Conservation (phyloP, 2,329 filamentous ascomycete species). For the Apiospora arundinis region DNA sequence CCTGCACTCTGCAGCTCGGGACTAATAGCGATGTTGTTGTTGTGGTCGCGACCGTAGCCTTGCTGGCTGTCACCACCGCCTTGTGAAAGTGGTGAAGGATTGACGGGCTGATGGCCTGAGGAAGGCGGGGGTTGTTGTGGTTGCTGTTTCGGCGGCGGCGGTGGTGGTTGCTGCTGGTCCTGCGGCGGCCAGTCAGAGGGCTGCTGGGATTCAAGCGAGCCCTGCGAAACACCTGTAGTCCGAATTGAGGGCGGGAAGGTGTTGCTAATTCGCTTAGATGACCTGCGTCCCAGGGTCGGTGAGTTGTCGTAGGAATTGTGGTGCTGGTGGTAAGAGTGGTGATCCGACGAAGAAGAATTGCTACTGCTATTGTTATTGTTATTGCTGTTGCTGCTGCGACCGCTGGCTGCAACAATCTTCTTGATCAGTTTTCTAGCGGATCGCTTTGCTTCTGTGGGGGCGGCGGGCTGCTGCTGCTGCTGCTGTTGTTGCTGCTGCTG, state of each 20-base stretch:
- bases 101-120: slow-evolving; percentile 35
- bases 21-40: slow-evolving; percentile 49
- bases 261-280: slow-evolving; percentile 64
- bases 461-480: slow-evolving; percentile 30
- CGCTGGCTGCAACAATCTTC: slow-evolving; percentile 50
- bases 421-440: slow-evolving; percentile 61
- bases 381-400: slow-evolving; percentile 33
- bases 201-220: slow-evolving; percentile 38
- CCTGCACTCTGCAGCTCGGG: slow-evolving; percentile 49
- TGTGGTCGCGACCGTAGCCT: slow-evolving; percentile 42
- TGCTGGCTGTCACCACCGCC: slow-evolving; percentile 49
- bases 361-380: slow-evolving; percentile 32
- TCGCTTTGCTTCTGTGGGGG: slow-evolving; percentile 50
- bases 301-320: slow-evolving; percentile 53
- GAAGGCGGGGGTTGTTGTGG: slow-evolving; percentile 46
- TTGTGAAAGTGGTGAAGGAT: slow-evolving; percentile 38
- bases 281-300: slow-evolving; percentile 56
- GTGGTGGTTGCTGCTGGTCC: slow-evolving; percentile 10
- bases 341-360: slow-evolving; percentile 25
- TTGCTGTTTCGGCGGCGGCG: slow-evolving; percentile 27
- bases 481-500: slow-evolving; percentile 24
- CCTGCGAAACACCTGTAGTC: slow-evolving; percentile 38
- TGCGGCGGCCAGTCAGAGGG: slow-evolving; percentile 28
- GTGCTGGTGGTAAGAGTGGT: slow-evolving; percentile 32
- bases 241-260: slow-evolving; percentile 48